phyloP scores from a whole-genome alignment of 305 asterid species.

The Fraxinus velutina region DNA sequence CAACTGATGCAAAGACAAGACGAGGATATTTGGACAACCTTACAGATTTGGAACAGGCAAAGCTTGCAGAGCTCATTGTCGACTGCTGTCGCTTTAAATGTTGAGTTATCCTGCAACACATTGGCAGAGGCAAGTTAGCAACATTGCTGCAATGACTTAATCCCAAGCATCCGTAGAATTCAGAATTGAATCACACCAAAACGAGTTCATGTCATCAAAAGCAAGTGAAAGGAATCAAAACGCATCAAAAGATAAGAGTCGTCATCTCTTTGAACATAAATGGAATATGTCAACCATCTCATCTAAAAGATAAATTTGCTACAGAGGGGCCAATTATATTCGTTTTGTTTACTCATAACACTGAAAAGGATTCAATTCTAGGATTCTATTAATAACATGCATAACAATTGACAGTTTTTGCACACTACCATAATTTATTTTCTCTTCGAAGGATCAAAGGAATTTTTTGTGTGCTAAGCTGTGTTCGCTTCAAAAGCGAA shows the following conservation, averaged over 20 bases:
- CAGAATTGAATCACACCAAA: background rate
- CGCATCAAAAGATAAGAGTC: background rate
- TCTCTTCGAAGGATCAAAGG: background rate
- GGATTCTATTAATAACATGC: background rate
- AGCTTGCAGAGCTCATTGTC: constrained; percentile 26
- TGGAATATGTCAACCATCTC: background rate
- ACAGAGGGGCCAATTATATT: background rate
- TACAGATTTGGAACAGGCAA: constrained; percentile 32
- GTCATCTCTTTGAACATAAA: background rate
- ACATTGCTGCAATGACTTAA: background rate
- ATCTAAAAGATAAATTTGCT: background rate
- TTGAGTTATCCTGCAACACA: constrained; percentile 8
- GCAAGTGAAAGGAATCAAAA: background rate
- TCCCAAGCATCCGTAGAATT: background rate
- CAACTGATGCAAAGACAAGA: background rate
- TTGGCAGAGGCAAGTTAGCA: background rate
- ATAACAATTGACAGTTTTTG: background rate
- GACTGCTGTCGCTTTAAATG: background rate
- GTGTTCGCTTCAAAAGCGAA: background rate
- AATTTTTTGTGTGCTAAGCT: too few species aligned
- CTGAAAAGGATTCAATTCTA: background rate
- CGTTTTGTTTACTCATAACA: background rate
- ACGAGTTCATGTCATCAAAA: background rate
- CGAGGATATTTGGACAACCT: constrained; percentile 26
- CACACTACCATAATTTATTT: background rate